Conservation (phyloP, 108 stramenopile species). For the Nitzschia inconspicua region DNA sequence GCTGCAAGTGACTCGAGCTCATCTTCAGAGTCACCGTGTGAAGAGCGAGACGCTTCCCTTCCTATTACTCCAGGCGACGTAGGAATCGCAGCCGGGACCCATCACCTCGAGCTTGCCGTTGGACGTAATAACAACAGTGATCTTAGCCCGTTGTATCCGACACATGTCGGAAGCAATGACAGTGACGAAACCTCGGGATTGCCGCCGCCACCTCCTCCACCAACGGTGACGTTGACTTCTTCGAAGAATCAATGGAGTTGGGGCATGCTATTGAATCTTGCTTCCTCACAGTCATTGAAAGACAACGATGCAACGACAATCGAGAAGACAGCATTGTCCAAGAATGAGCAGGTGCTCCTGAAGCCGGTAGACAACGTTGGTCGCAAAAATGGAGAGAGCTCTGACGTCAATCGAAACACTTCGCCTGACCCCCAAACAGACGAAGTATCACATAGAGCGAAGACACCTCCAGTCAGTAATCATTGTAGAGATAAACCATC, state of each 20-base stretch:
- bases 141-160: neutral
- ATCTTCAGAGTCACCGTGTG: no score
- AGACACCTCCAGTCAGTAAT: no score
- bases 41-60: neutral
- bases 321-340: neutral
- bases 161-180: neutral
- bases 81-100: neutral
- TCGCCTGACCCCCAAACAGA: no score
- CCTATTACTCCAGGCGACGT: neutral
- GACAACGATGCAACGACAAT: neutral
- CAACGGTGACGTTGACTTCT: neutral
- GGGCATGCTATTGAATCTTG: neutral
- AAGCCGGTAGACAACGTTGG: no score
- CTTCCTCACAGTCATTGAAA: neutral
- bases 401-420: no score
- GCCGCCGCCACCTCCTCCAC: conserved; percentile 15
- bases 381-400: no score
- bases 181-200: neutral
- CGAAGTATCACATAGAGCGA: no score
- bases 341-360: no score
- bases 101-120: conserved; percentile 11
- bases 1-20: no score
- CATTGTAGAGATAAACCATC: no score
- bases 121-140: neutral
- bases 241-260: conserved; percentile 3